Percentiles rank a stretch among this genome's conserved stretches.
phyloP scores from a whole-genome alignment of 2,329 filamentous ascomycete genomes.

The Venturia effusa region DNA sequence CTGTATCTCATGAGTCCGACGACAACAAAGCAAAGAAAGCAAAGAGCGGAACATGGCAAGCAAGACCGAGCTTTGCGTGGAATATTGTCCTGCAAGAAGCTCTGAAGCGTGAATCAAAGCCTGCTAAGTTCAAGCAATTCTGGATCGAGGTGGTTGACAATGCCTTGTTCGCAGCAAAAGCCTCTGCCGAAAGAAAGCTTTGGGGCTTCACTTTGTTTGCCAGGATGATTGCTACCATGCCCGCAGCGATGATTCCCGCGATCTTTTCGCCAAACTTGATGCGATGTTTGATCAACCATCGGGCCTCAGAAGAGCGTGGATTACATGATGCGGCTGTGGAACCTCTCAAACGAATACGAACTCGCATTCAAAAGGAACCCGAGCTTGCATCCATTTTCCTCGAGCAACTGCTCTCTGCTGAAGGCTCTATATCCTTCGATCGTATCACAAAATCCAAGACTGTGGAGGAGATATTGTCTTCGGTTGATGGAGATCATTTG shows the following conservation, averaged over 20 bases:
- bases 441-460: slow-evolving; percentile 78
- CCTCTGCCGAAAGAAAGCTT: slow-evolving; percentile 82
- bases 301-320: slow-evolving; percentile 65
- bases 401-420: slow-evolving; percentile 54
- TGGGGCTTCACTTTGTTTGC: slow-evolving; percentile 84
- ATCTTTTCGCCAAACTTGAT: slow-evolving; percentile 80
- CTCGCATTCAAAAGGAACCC: slow-evolving; percentile 50
- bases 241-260: slow-evolving; percentile 39
- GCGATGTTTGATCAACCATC: slow-evolving; percentile 71
- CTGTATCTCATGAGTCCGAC: slow-evolving; percentile 31
- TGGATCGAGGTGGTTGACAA: slow-evolving; percentile 83
- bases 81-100: slow-evolving; percentile 54
- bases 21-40: slow-evolving; percentile 30
- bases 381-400: slow-evolving; percentile 51
- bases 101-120: slow-evolving; percentile 20
- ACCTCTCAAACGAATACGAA: slow-evolving; percentile 60
- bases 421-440: slow-evolving; percentile 72
- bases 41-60: slow-evolving; percentile 64
- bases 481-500: slow-evolving; percentile 40
- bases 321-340: slow-evolving; percentile 70
- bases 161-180: slow-evolving; percentile 69
- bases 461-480: slow-evolving; percentile 60
- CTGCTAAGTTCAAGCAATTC: slow-evolving; percentile 56
- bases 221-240: slow-evolving; percentile 51
- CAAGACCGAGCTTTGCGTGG: slow-evolving; percentile 83